Percentiles rank a stretch among this genome's conserved stretches.
These are phyloP conservation scores for Scheffersomyces spartinae DNA, from an alignment of 805 yeast species.

Conservation along the genomic window DNA sequence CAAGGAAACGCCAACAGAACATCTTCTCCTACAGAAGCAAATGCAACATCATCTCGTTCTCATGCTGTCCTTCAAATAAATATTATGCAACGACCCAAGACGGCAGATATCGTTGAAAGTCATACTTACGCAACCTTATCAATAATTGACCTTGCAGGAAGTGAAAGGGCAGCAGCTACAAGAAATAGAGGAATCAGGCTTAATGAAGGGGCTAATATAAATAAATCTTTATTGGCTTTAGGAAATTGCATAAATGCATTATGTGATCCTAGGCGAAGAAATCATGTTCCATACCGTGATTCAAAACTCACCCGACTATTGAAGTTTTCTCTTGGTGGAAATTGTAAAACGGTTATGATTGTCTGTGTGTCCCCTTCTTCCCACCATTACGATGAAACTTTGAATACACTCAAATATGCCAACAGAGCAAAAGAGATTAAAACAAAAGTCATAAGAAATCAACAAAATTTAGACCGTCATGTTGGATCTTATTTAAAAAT, in stretches of 20 bases:
- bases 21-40: constrained; percentile 82
- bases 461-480: constrained; percentile 67
- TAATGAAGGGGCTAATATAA: constrained; percentile 89
- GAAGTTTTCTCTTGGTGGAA: constrained; percentile 86
- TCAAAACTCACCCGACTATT: constrained; percentile 79
- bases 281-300: constrained; percentile 85
- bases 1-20: constrained; percentile 69
- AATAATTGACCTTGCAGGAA: constrained; percentile 88
- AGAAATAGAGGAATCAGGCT: constrained; percentile 72
- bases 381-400: constrained; percentile 83
- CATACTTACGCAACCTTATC: constrained; percentile 73
- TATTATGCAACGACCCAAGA: constrained; percentile 46
- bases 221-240: constrained; percentile 74
- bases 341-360: constrained; percentile 92
- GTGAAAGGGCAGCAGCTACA: constrained; percentile 89
- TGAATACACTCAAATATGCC: constrained; percentile 85
- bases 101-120: constrained; percentile 52
- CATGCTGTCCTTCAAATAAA: constrained; percentile 87
- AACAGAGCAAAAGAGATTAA: constrained; percentile 85
- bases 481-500: constrained; percentile 75
- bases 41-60: constrained; percentile 81
- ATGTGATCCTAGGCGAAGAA: constrained; percentile 54
- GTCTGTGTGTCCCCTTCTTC: constrained; percentile 87
- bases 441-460: constrained; percentile 66
- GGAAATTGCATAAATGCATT: constrained; percentile 93